These are phyloP conservation scores for Arthrinium phaeospermum DNA, from an alignment of 2,329 filamentous ascomycete genomes.

Conservation along the genomic window DNA sequence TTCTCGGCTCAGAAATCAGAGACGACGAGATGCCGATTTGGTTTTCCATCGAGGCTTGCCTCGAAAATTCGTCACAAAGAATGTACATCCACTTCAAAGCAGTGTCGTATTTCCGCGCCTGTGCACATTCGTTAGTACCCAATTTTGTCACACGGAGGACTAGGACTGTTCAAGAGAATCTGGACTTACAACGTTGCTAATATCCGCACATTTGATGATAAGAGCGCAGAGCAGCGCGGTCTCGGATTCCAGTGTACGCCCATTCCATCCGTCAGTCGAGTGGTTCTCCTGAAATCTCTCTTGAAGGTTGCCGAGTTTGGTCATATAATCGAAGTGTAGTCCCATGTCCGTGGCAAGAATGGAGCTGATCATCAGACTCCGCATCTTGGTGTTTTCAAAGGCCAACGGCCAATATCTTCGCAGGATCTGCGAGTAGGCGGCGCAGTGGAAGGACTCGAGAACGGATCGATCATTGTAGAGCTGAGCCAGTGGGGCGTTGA, in stretches of 20 bases:
- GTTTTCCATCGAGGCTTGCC: constrained; percentile 89
- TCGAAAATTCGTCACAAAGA: constrained; percentile 92
- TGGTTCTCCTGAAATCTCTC: constrained; percentile 74
- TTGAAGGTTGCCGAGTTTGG: constrained; percentile 80
- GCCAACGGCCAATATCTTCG: constrained; percentile 88
- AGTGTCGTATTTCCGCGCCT: constrained; percentile 83
- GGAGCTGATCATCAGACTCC: constrained; percentile 93
- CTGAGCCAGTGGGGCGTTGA: constrained; percentile 92
- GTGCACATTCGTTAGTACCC: constrained; percentile 23
- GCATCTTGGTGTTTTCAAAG: constrained; percentile 79
- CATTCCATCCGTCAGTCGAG: constrained; percentile 75
- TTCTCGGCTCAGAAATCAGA: constrained; percentile 82
- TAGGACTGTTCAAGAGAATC: neutral
- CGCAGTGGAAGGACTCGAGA: constrained; percentile 95
- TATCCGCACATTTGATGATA: constrained; percentile 97
- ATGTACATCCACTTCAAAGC: constrained; percentile 91
- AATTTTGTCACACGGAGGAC: neutral
- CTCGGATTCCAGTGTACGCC: constrained; percentile 75
- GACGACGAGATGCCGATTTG: constrained; percentile 88
- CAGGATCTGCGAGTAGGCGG: constrained; percentile 94
- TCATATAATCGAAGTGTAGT: constrained; percentile 96
- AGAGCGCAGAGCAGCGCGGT: constrained; percentile 85
- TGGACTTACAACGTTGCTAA: constrained; percentile 89
- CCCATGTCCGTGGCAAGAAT: constrained; percentile 98
- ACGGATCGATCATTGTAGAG: constrained; percentile 97